Evolutionary conservation across 2,329 filamentous ascomycete genomes (phyloP).

Genomic region (Fusarium equiseti): DNA sequence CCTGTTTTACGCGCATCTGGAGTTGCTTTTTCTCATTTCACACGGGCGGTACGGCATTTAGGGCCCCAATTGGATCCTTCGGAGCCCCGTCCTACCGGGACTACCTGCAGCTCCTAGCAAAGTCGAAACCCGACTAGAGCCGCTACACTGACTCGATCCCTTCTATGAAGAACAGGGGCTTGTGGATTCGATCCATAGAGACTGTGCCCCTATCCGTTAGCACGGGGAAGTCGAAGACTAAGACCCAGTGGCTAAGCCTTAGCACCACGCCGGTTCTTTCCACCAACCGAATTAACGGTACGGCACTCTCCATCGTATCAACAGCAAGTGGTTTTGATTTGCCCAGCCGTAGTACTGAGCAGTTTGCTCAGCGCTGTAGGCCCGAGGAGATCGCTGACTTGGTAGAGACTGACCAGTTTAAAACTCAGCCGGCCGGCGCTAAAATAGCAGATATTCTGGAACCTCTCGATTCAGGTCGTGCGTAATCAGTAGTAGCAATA

Average conservation of each 20-base stretch:
- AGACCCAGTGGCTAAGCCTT: conserved; percentile 1
- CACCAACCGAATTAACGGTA: not conserved
- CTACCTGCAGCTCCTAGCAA: not conserved
- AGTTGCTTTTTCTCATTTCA: not conserved
- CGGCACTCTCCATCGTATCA: not conserved
- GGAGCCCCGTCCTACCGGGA: not conserved
- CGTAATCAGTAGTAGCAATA: not conserved
- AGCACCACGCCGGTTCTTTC: not conserved
- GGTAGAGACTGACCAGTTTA: not conserved
- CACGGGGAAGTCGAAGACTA: not conserved
- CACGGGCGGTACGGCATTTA: not conserved
- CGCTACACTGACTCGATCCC: not conserved
- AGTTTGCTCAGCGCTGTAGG: not conserved
- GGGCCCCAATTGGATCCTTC: not conserved
- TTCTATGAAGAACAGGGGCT: not conserved
- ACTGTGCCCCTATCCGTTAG: not conserved
- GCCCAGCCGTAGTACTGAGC: not conserved
- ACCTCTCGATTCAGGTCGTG: not conserved
- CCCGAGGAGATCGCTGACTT: not conserved
- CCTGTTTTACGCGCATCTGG: not conserved
- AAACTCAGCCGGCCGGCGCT: not conserved
- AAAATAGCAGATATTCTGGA: conserved; percentile 5
- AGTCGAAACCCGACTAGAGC: not conserved
- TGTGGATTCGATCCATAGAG: not conserved
- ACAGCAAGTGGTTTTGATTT: not conserved